These are phyloP conservation scores for Saccharomyces hybrid DNA, from an alignment of 1,139 yeast genomes.

Conservation along the genomic window DNA sequence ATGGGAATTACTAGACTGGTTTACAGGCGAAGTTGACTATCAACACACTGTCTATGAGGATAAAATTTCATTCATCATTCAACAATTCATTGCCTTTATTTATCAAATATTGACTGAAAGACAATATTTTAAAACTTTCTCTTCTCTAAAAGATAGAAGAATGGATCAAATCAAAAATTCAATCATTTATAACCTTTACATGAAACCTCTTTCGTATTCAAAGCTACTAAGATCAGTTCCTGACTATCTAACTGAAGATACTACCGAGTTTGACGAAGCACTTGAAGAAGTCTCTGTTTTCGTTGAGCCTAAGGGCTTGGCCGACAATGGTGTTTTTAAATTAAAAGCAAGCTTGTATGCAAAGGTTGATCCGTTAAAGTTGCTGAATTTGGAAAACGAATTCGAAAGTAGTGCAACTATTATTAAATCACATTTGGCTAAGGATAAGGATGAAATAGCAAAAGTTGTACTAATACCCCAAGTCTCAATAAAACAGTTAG, in stretches of 20 bases:
- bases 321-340: conserved; percentile 49
- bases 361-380: conserved; percentile 34
- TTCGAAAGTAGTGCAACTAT: conserved; percentile 38
- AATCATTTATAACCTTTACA: conserved; percentile 43
- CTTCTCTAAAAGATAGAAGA: conserved; percentile 28
- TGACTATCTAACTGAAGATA: conserved; percentile 32
- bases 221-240: conserved; percentile 37
- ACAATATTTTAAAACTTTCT: conserved; percentile 35
- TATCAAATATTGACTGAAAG: conserved; percentile 54
- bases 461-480: conserved; percentile 41
- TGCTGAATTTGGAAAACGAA: conserved; percentile 31
- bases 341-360: conserved; percentile 42
- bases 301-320: conserved; percentile 46
- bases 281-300: conserved; percentile 43
- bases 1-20: conserved; percentile 56
- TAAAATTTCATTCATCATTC: conserved; percentile 43
- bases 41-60: conserved; percentile 51
- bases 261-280: conserved; percentile 33
- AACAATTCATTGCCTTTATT: conserved; percentile 46
- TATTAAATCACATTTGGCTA: conserved; percentile 32
- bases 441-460: conserved; percentile 34
- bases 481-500: conserved; percentile 29
- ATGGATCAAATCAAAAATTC: conserved; percentile 32
- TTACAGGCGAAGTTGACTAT: conserved; percentile 33
- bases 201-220: conserved; percentile 50